Percentiles rank a stretch among this genome's conserved stretches.
These are phyloP conservation scores for Aspergillus hiratsukae DNA, from an alignment of 2,329 filamentous ascomycete species.

Conservation along the genomic window DNA sequence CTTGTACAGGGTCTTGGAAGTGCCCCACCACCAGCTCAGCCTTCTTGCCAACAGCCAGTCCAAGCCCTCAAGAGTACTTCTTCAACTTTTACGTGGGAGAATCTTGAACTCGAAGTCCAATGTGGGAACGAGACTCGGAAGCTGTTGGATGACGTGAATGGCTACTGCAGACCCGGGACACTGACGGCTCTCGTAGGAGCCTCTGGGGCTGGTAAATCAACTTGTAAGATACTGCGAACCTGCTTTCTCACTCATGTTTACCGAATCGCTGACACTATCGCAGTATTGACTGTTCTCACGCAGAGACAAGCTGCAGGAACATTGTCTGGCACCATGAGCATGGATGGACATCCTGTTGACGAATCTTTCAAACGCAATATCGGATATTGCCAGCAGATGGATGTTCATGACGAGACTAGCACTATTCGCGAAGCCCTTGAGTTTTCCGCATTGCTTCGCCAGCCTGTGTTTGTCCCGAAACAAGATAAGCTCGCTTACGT, in stretches of 20 bases:
- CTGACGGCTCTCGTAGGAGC: constrained; percentile 76
- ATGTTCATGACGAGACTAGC: constrained; percentile 62
- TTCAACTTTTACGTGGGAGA: constrained; percentile 62
- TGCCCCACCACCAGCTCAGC: constrained; percentile 13
- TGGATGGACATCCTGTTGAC: constrained; percentile 56
- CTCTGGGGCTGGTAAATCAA: constrained; percentile 66
- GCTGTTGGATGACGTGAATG: constrained; percentile 61
- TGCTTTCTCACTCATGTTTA: not conserved
- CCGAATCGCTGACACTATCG: constrained; percentile 24
- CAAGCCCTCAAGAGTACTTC: constrained; percentile 47
- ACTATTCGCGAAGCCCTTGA: constrained; percentile 62
- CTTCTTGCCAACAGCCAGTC: constrained; percentile 20
- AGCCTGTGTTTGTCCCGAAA: constrained; percentile 45
- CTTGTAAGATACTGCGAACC: constrained; percentile 19
- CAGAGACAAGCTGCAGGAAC: constrained; percentile 62
- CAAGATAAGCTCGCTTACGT: constrained; percentile 60
- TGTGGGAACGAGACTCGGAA: constrained; percentile 54
- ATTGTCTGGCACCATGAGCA: constrained; percentile 57
- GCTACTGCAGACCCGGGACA: constrained; percentile 69
- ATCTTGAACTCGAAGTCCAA: constrained; percentile 64
- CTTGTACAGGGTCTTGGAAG: constrained; percentile 21
- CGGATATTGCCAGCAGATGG: constrained; percentile 66
- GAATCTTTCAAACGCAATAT: constrained; percentile 60
- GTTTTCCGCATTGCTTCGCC: constrained; percentile 60
- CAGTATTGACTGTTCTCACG: constrained; percentile 66